Conservation (phyloP, 306 rosid genomes). For the Trichosanthes cucumerina region DNA sequence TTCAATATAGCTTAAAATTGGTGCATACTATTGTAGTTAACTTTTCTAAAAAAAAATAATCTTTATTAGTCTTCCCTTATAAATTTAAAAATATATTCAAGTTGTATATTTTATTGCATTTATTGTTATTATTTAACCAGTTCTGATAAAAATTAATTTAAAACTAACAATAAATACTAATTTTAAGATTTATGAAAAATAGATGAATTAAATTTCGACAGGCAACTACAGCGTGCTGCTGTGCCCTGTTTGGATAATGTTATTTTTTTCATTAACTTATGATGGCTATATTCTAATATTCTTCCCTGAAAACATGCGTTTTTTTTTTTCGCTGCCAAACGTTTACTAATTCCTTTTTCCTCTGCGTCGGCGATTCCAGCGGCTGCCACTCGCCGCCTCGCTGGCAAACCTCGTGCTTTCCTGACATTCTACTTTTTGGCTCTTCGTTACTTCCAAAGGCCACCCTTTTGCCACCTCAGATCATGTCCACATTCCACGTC, state of each 20-base stretch:
- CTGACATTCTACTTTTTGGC: constrained; percentile 11
- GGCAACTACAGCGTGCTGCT: background rate
- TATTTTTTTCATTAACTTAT: background rate
- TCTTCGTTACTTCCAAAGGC: constrained; percentile 38
- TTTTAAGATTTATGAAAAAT: too few relatives aligned
- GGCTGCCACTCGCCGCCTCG: constrained; percentile 26
- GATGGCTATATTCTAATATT: background rate
- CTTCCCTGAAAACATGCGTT: background rate
- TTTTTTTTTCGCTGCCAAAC: background rate
- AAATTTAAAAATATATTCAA: too few relatives aligned
- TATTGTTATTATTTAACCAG: too few relatives aligned
- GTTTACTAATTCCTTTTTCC: background rate
- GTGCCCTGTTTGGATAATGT: background rate
- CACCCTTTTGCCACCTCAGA: constrained; percentile 22
- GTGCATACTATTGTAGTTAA: too few relatives aligned
- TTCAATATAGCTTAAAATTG: too few relatives aligned
- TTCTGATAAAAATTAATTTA: too few relatives aligned
- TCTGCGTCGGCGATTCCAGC: background rate
- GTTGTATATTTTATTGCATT: too few relatives aligned
- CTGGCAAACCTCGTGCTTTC: constrained; percentile 19
- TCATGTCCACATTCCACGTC: background rate
- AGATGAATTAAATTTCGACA: too few relatives aligned
- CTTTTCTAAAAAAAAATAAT: too few relatives aligned
- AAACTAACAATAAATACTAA: too few relatives aligned
- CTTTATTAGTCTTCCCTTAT: too few relatives aligned